Evolutionary conservation across 2,329 filamentous ascomycete species (phyloP).

Genomic region (Chaetomium globosum): DNA sequence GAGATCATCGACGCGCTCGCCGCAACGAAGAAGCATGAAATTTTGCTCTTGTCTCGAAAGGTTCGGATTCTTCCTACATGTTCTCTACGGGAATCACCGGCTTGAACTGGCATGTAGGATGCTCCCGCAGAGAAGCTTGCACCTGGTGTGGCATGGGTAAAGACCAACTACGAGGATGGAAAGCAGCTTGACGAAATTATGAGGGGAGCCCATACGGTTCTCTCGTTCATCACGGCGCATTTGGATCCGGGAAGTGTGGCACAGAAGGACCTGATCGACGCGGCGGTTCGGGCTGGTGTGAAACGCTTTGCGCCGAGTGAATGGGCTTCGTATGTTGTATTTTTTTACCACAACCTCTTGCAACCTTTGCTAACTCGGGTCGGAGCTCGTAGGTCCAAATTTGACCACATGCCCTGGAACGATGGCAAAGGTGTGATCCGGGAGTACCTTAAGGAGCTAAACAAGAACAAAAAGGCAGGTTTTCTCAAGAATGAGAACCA

Average conservation of each 20-base stretch:
- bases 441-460: slow-evolving; percentile 47
- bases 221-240: slow-evolving; percentile 37
- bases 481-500: background rate
- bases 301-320: slow-evolving; percentile 39
- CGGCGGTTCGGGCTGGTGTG: slow-evolving; percentile 33
- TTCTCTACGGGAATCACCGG: too few species aligned
- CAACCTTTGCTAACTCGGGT: background rate
- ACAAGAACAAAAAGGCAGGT: slow-evolving; percentile 44
- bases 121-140: background rate
- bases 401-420: slow-evolving; percentile 34
- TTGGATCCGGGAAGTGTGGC: slow-evolving; percentile 29
- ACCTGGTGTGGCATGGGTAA: slow-evolving; percentile 21
- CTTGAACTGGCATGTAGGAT: slow-evolving; percentile 1
- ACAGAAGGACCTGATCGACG: slow-evolving; percentile 39
- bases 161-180: slow-evolving; percentile 32
- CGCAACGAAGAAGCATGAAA: slow-evolving; percentile 25
- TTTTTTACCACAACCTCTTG: background rate
- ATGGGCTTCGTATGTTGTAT: slow-evolving; percentile 29
- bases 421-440: slow-evolving; percentile 47
- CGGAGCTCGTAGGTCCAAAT: background rate
- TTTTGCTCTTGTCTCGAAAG: slow-evolving; percentile 26
- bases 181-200: slow-evolving; percentile 31
- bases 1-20: slow-evolving; percentile 27
- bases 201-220: slow-evolving; percentile 35
- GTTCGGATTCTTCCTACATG: background rate